phyloP scores from a whole-genome alignment of 2,329 filamentous ascomycete species.

The Hypocreales sp. region DNA sequence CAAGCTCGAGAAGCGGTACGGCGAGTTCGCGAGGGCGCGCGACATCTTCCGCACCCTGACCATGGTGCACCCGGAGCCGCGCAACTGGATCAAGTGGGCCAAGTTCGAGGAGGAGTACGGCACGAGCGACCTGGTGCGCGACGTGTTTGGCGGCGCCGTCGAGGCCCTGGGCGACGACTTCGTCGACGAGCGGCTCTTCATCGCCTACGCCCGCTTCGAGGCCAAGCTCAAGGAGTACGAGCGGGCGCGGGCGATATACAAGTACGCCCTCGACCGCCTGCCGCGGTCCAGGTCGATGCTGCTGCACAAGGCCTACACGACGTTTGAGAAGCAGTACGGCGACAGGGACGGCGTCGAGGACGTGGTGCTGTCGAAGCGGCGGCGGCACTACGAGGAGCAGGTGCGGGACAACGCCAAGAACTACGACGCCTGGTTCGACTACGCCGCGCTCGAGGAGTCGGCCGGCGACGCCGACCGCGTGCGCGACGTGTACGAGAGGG shows the following conservation, averaged over 20 bases:
- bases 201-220: slow-evolving; percentile 90
- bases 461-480: slow-evolving; percentile 71
- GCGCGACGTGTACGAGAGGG: slow-evolving; percentile 86
- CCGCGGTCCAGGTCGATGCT: slow-evolving; percentile 72
- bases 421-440: slow-evolving; percentile 96
- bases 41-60: slow-evolving; percentile 85
- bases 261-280: slow-evolving; percentile 84
- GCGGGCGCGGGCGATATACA: slow-evolving; percentile 86
- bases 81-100: slow-evolving; percentile 98
- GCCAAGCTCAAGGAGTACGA: slow-evolving; percentile 92
- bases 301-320: slow-evolving; percentile 88
- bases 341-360: slow-evolving; percentile 89
- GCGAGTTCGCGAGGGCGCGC: slow-evolving; percentile 79
- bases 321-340: slow-evolving; percentile 96
- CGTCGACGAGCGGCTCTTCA: slow-evolving; percentile 91
- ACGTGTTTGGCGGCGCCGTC: slow-evolving; percentile 79
- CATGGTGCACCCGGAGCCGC: slow-evolving; percentile 80
- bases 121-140: slow-evolving; percentile 77
- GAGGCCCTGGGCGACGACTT: slow-evolving; percentile 88
- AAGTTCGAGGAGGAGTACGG: slow-evolving; percentile 94
- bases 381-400: slow-evolving; percentile 87
- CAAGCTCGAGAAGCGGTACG: slow-evolving; percentile 90
- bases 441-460: slow-evolving; percentile 76
- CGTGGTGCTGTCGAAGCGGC: slow-evolving; percentile 84
- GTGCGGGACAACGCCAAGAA: slow-evolving; percentile 90